phyloP scores from a whole-genome alignment of 805 yeast genomes.

The Lipomyces starkeyi region DNA sequence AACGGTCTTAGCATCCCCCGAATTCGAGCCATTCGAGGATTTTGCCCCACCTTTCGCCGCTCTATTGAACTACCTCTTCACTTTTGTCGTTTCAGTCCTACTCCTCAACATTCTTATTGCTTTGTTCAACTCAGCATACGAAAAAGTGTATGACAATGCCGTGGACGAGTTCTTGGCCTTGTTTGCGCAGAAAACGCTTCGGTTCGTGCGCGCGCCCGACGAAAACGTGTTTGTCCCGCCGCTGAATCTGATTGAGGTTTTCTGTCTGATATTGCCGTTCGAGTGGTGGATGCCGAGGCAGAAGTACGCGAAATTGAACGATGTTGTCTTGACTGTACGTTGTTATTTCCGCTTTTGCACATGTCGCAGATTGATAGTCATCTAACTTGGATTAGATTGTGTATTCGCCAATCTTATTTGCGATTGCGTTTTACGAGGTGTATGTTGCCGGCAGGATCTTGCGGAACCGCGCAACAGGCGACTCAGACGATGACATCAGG shows the following conservation, averaged over 20 bases:
- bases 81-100: conserved; percentile 70
- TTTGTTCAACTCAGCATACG: conserved; percentile 81
- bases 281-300: conserved; percentile 47
- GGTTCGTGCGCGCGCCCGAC: conserved; percentile 89
- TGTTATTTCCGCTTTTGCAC: not conserved
- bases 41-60: conserved; percentile 88
- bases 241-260: conserved; percentile 71
- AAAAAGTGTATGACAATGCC: conserved; percentile 79
- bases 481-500: conserved; percentile 81
- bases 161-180: conserved; percentile 84
- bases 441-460: conserved; percentile 69
- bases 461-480: conserved; percentile 67
- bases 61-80: conserved; percentile 75
- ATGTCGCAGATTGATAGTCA: not conserved
- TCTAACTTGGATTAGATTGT: conserved; percentile 41
- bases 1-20: conserved; percentile 76
- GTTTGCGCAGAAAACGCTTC: conserved; percentile 80
- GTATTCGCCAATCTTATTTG: conserved; percentile 69
- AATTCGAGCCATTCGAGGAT: conserved; percentile 67
- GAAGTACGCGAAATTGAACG: conserved; percentile 54
- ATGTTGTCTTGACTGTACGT: conserved; percentile 60
- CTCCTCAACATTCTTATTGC: conserved; percentile 85
- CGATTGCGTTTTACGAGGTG: conserved; percentile 69
- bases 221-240: conserved; percentile 86
- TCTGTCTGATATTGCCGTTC: conserved; percentile 55